Conservation (phyloP, 2,329 filamentous ascomycete genomes). For the Cercospora janseana region DNA sequence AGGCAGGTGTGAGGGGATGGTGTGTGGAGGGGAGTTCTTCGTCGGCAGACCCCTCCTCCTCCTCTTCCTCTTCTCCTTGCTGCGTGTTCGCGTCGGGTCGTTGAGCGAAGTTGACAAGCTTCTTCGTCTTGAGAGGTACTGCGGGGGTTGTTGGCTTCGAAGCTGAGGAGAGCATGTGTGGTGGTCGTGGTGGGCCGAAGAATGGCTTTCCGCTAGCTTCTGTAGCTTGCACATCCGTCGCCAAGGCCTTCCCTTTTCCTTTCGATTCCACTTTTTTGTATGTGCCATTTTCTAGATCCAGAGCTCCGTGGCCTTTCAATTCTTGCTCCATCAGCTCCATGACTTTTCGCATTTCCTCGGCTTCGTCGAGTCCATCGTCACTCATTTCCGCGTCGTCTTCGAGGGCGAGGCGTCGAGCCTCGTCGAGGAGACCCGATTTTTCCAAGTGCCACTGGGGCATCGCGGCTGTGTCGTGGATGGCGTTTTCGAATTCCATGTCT, state of each 20-base stretch:
- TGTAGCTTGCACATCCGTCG: slow-evolving; percentile 10
- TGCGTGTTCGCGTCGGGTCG: slow-evolving; percentile 23
- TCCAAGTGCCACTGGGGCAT: slow-evolving; percentile 49
- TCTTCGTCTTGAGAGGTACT: neutral
- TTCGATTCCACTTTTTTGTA: slow-evolving; percentile 29
- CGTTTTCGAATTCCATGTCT: slow-evolving; percentile 76
- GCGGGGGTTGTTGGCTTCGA: slow-evolving; percentile 7
- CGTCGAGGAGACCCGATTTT: slow-evolving; percentile 35
- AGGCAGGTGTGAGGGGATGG: neutral
- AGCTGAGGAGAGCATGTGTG: slow-evolving; percentile 29
- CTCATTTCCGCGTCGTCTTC: slow-evolving; percentile 47
- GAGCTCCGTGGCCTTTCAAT: slow-evolving; percentile 65
- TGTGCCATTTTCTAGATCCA: slow-evolving; percentile 47
- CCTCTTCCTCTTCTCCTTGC: slow-evolving; percentile 29
- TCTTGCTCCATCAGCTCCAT: slow-evolving; percentile 71
- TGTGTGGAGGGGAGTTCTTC: slow-evolving; percentile 42
- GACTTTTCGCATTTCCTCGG: slow-evolving; percentile 63
- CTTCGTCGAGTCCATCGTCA: slow-evolving; percentile 47
- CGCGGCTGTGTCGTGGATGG: slow-evolving; percentile 94
- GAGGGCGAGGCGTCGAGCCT: slow-evolving; percentile 39
- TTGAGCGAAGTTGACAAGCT: slow-evolving; percentile 28
- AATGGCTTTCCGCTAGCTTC: slow-evolving; percentile 20
- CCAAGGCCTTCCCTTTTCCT: slow-evolving; percentile 36
- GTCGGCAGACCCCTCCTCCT: slow-evolving; percentile 34
- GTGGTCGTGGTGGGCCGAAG: slow-evolving; percentile 36